Base-by-base conservation (phyloP, 2,329 filamentous ascomycete genomes). In the Dothiorella sarmentorum region DNA sequence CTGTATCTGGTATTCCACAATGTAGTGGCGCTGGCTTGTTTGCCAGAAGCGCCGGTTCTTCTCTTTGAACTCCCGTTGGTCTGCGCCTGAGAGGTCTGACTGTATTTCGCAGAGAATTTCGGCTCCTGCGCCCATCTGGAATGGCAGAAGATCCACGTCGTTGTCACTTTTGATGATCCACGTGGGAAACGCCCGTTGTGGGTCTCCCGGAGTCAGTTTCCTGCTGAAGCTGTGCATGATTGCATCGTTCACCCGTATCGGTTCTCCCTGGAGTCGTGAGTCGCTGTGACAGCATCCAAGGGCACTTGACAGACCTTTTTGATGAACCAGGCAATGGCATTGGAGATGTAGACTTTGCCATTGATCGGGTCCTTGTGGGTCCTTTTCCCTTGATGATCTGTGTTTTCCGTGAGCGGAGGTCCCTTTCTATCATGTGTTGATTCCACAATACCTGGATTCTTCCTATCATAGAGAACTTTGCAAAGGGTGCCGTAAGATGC, bases 301-400 rank as follows among this genome's bases (percentile, higher is more conserved):
- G 4, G 35, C 22, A 9, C 9, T 20, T 13, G 17, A 40, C 37
- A 18, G 9, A 61, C 60, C 51, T 70, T 70, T 49, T 66, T 70
- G 11, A 75, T 66, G 58, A 73, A 74, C 72, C 72, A 75, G 4
- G 67, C 72, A 13, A 75, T 69, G 6, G 68, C 69, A 22, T 73
- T 64, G 17, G 67, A 64, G 27, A 75, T 65, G 40, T 75, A 75
- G 24, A 67, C 29, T 47, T 73, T 73, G 10, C 67, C 67, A 49
- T 73, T 69, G 20, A 71, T 53, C 0, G 66, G 63, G 60, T 75
- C 72, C 31, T 62, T 62, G 3, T 65, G 63, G n/a, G 26, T 17
- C 15, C 11, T 29, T 20, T 45, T 45, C n/a, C 15, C 22, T 4
- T 2, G 67, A 57, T 13, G 64, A 26, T 33, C 66, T 68, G 2